Evolutionary conservation across 192 early-diverging fungal species (phyloP), one percentile per base, ranked within the genome.

Genomic region (Allomyces macrogynus): DNA sequence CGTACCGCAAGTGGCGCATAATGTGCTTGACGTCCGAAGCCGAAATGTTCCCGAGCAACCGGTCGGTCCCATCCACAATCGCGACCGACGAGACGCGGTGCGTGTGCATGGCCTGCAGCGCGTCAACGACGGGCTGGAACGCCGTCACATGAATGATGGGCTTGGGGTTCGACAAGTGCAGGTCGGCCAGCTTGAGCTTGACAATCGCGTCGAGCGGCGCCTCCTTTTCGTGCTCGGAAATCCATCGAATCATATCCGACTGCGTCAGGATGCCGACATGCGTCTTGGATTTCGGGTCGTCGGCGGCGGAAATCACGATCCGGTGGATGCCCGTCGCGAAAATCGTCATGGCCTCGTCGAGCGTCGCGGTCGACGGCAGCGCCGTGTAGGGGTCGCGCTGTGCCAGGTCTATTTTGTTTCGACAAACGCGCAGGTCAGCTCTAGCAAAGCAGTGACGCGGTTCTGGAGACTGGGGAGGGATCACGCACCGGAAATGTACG

Each of bases 41-140:
- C 49, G 49, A 57, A 20, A 57, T 57, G 49, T 57, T 57, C 16
- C 49, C 49, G 16, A 57, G 49, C 49, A 57, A n/a, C 49, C 49
- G 49, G 49, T 57, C 49, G 49, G 65, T 69, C 66, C 64, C 16
- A 61, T 72, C 69, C 22, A 77, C 71, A 62, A 82, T 80, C 14
- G 78, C 80, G 3, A 82, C 77, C 10, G 70, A 73, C 26, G 73
- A 74, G 61, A 79, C 65, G 20, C 68, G 60, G 63, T 77, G 16
- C 23, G 68, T 70, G 62, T 82, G 76, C 80, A 82, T 82, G 27
- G 60, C 27, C 62, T 75, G 71, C 62, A 82, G 64, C 0, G 75
- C 80, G 8, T 82, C 80, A 3, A 80, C 62, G 10, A 80, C 69
- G 67, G 49, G 49, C 16, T 57, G 49, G 49, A 57, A 57, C 49